Evolutionary conservation across 2,329 filamentous ascomycete species (phyloP).

Genomic region (Raffaelea ambrosiae): DNA sequence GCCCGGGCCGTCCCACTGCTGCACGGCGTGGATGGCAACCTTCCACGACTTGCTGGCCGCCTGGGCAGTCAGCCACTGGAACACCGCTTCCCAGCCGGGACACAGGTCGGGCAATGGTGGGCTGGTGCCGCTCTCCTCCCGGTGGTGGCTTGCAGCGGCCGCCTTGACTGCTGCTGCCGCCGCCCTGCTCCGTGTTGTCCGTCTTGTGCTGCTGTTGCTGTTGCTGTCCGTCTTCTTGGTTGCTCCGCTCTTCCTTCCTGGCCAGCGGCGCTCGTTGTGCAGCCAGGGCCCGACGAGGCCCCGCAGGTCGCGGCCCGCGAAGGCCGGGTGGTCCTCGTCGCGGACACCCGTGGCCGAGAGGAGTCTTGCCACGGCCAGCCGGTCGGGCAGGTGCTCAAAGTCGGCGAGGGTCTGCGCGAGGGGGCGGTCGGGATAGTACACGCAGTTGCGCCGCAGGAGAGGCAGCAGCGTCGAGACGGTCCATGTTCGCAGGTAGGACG

Average conservation of each 20-base stretch:
- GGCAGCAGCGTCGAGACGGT: conserved; percentile 61
- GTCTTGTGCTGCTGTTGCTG: no score
- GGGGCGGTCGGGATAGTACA: conserved; percentile 53
- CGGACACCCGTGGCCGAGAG: conserved; percentile 45
- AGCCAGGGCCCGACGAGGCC: conserved; percentile 67
- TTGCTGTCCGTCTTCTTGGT: background rate
- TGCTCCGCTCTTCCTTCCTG: conserved; percentile 17
- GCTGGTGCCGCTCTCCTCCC: conserved; percentile 4
- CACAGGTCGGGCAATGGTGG: conserved; percentile 22
- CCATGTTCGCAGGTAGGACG: conserved; percentile 56
- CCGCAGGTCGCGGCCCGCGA: conserved; percentile 55
- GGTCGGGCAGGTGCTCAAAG: conserved; percentile 55
- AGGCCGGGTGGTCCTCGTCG: conserved; percentile 18
- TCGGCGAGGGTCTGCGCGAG: conserved; percentile 46
- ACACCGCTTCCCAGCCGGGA: conserved; percentile 60
- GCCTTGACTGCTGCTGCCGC: conserved; percentile 12
- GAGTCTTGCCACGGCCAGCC: conserved; percentile 50
- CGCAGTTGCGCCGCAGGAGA: conserved; percentile 57
- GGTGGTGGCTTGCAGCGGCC: conserved; percentile 13
- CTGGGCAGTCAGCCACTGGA: conserved; percentile 57
- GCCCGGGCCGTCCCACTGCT: conserved; percentile 64
- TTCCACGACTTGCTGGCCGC: conserved; percentile 49
- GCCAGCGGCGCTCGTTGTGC: conserved; percentile 54
- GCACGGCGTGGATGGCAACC: conserved; percentile 53
- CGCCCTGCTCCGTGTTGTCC: conserved; percentile 9